Conservation (phyloP, 1,139 yeast genomes). For the Taiozyma onychis region DNA sequence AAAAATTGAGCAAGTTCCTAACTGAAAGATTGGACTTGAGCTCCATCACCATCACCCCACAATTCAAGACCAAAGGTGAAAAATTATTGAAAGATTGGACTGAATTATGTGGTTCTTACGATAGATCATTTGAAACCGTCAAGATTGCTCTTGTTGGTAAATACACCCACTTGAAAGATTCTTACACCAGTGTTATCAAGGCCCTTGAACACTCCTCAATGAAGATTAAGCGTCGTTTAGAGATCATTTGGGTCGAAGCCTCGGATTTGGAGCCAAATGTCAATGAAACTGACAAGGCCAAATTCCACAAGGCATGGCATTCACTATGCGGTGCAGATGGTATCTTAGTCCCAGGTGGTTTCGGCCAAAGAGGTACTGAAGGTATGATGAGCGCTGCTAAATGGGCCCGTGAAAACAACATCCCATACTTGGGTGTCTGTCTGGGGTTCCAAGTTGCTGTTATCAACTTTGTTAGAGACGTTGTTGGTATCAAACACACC, state of each 20-base stretch:
- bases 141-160: slow-evolving; percentile 96
- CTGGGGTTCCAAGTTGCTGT: slow-evolving; percentile 97
- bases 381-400: slow-evolving; percentile 97
- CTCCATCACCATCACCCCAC: slow-evolving; percentile 44
- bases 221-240: slow-evolving; percentile 78
- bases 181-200: slow-evolving; percentile 91
- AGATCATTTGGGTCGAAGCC: slow-evolving; percentile 95
- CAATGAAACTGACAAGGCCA: slow-evolving; percentile 57
- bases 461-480: slow-evolving; percentile 84
- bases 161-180: slow-evolving; percentile 92
- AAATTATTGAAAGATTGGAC: slow-evolving; percentile 75
- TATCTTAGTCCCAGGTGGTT: slow-evolving; percentile 97
- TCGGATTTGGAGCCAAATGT: slow-evolving; percentile 77
- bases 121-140: slow-evolving; percentile 78
- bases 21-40: slow-evolving; percentile 59
- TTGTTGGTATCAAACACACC: slow-evolving; percentile 62
- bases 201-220: slow-evolving; percentile 93
- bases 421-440: slow-evolving; percentile 96
- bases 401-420: slow-evolving; percentile 93
- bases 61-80: slow-evolving; percentile 59
- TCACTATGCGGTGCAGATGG: slow-evolving; percentile 93
- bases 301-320: slow-evolving; percentile 95
- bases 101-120: slow-evolving; percentile 68
- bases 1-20: slow-evolving; percentile 75
- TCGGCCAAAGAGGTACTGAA: slow-evolving; percentile 95